Evolutionary conservation across 2,329 filamentous ascomycete species (phyloP), one percentile per base, ranked within the genome.

Genomic region (Sporothrix sp.): DNA sequence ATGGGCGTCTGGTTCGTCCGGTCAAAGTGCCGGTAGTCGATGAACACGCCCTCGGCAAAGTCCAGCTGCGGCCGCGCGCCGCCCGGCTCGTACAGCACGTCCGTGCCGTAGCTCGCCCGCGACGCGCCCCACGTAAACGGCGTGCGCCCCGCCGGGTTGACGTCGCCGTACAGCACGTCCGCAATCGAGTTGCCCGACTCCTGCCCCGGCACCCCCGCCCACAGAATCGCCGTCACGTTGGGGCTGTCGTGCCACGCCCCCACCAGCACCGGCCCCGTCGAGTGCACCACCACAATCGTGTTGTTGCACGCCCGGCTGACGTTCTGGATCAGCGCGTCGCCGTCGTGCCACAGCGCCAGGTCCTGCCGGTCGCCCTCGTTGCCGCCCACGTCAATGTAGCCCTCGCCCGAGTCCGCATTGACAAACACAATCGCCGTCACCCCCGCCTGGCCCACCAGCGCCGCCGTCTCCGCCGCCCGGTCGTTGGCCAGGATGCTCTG

Each of bases 281-380:
- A 88, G 71, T 97, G 91, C 53, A 97, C 84, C 52, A 96, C 80
- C 14, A 97, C 87, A 53, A 97, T 84, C 11, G 89, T 95, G 74
- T 96, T 95, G 70, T 84, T 81, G 73, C 84, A 90, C 55, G 81
- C 63, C 7, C 81, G 74, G 1, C 87, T 82, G 10, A 95, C 87
- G 43, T 85, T 88, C 66, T 85, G 77, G 67, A 97, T 85, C 50
- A 97, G 69, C 1, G 76, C 74, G 48, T 97, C 88, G 36, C 87
- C 90, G 52, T 82, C 76, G 54, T 83, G 75, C 91, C 91, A 97
- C 0, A 95, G 73, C 0, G 89, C 95, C 33, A 98, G 73, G 68
- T 98, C 96, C 61, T 90, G 89, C 48, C 93, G 84, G 65, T 97
- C 91, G 52, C 93, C 93, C 53, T 75, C 71, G 64, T 96, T 96